Evolutionary conservation across 1,139 yeast species (phyloP).

Genomic region (Geotrichum candidum): DNA sequence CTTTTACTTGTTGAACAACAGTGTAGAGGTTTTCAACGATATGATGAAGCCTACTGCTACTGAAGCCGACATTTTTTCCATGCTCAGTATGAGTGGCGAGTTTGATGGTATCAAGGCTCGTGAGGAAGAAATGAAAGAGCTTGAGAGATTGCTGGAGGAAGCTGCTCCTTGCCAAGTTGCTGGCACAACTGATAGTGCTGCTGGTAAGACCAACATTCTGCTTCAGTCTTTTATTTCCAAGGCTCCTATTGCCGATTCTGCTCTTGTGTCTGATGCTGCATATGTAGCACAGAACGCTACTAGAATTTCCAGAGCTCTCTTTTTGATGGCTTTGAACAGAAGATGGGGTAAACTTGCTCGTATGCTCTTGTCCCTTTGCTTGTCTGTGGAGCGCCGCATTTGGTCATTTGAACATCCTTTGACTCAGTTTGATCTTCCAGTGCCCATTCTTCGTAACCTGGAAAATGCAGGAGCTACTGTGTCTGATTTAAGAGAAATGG

Average conservation of each 20-base stretch:
- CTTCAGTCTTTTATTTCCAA: constrained; percentile 85
- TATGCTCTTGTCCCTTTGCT: constrained; percentile 71
- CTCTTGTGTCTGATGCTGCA: constrained; percentile 77
- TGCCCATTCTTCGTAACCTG: constrained; percentile 55
- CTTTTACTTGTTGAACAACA: constrained; percentile 76
- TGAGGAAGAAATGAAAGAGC: constrained; percentile 77
- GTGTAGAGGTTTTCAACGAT: constrained; percentile 84
- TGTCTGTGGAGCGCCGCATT: constrained; percentile 71
- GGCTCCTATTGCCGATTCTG: constrained; percentile 65
- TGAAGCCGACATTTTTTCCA: constrained; percentile 85
- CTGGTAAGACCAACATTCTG: constrained; percentile 81
- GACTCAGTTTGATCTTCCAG: constrained; percentile 77
- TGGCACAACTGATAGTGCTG: constrained; percentile 67
- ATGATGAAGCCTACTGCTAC: constrained; percentile 79
- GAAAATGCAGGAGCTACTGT: constrained; percentile 62
- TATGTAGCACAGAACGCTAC: constrained; percentile 95
- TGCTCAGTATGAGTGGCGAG: constrained; percentile 89
- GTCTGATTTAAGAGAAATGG: constrained; percentile 69
- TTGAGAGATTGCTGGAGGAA: constrained; percentile 48
- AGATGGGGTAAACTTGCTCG: constrained; percentile 83
- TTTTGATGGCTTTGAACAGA: constrained; percentile 76
- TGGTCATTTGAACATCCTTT: constrained; percentile 94
- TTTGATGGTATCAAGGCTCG: constrained; percentile 86
- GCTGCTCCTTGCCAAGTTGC: constrained; percentile 78
- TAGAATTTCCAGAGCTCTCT: constrained; percentile 85